Conservation (phyloP, 73 alveolate species). For the Effrenium voratum region DNA sequence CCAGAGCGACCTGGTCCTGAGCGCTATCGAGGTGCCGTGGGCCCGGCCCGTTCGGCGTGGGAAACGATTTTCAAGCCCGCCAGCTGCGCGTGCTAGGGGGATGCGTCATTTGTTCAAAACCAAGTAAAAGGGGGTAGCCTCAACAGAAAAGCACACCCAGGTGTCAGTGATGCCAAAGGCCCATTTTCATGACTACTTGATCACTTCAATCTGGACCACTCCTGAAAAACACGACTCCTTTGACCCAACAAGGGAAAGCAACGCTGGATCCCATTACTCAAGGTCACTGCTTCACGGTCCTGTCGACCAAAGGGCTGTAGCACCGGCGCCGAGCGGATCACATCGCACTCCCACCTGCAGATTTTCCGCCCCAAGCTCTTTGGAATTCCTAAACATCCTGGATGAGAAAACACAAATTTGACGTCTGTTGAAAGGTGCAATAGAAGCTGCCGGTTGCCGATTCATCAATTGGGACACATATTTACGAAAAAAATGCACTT, state of each 20-base stretch:
- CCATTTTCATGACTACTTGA: background rate
- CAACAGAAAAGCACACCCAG: too few relatives aligned
- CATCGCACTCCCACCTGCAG: slow-evolving; percentile 43
- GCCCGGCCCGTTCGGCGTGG: background rate
- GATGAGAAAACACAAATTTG: background rate
- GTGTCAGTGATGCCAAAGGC: background rate
- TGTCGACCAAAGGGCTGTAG: slow-evolving; percentile 48
- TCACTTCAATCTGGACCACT: background rate
- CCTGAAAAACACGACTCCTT: background rate
- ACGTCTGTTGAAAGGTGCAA: background rate
- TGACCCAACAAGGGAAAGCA: background rate
- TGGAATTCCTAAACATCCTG: background rate
- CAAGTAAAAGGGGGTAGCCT: background rate
- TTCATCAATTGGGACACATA: background rate
- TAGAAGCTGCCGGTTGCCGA: slow-evolving; percentile 7
- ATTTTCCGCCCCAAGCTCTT: background rate
- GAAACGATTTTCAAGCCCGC: background rate
- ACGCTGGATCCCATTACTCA: background rate
- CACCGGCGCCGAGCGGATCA: slow-evolving; percentile 49
- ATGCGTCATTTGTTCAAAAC: background rate
- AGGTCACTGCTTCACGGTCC: background rate
- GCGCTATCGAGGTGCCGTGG: background rate
- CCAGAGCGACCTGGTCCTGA: slow-evolving; percentile 65
- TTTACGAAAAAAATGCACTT: too few relatives aligned
- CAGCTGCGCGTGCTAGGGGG: background rate